Base-by-base conservation (phyloP, 1,139 yeast species). In the Pichia norvegensis region DNA sequence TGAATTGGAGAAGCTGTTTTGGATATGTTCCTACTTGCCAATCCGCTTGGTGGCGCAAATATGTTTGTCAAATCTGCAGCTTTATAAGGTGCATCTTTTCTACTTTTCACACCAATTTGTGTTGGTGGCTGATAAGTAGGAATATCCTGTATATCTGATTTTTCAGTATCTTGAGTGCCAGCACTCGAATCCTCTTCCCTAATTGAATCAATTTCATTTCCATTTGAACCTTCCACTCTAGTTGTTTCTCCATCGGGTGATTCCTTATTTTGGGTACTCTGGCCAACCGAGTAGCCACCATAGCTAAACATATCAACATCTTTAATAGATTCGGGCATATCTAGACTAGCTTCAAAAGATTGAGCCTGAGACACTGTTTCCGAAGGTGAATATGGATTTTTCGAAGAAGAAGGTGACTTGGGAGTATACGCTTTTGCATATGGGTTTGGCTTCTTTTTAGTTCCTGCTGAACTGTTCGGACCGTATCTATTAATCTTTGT, bases 41-140 rank as follows among this genome's bases (percentile, higher is more conserved):
- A 22, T 4, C 40, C 17, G 2, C 42, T 41, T 14, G 61, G 62
- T 3, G 61, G 61, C 33, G 54, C 49, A 40, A 59, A 59, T 50
- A 59, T 56, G 13, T 40, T 14, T 4, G 35, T 17, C n/a, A 46
- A 29, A 6, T 39, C 35, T 1, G 33, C 22, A 21, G 7, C 17
- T 14, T 14, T 9, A 14, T 10, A 29, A 25, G 23, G 4, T 8
- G 29, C 11, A 8, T 37, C 33, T 23, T 38, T 37, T 4, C 33
- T 44, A 16, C 45, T 40, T 33, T 16, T 37, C n/a, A 44, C 38
- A 16, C 48, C 47, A 19, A 41, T 36, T 22, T 55, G 56, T 20
- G 57, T 55, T 10, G 59, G 58, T 33, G 53, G 49, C 2, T 41
- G 44, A 19, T 27, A 48, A 0, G 51, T 48, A 21, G 51, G 49